phyloP scores from a whole-genome alignment of 306 rosid species.

The Spatholobus suberectus region DNA sequence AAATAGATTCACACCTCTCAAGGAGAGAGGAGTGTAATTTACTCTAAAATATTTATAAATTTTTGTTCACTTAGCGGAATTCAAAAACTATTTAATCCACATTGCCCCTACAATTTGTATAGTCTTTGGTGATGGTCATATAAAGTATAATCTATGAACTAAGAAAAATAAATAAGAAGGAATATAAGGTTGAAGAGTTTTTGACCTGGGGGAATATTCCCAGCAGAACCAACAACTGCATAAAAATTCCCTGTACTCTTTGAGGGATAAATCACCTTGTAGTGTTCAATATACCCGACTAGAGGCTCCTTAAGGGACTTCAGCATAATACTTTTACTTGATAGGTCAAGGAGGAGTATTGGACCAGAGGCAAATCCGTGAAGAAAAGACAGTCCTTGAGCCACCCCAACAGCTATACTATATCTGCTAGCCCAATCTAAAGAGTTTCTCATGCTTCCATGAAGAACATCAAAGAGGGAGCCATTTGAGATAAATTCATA shows the following conservation, averaged over 20 bases:
- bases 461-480: conserved; percentile 72
- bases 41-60: background rate
- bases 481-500: conserved; percentile 78
- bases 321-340: conserved; percentile 80
- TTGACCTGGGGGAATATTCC: conserved; percentile 96
- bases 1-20: no score
- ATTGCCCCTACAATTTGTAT: background rate
- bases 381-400: no score
- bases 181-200: conserved; percentile 18
- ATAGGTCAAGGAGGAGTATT: conserved; percentile 80
- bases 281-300: conserved; percentile 88
- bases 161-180: background rate
- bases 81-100: conserved; percentile 14
- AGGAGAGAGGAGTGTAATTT: no score
- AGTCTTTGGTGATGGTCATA: background rate
- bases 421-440: conserved; percentile 89
- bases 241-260: conserved; percentile 88
- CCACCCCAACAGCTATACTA: no score
- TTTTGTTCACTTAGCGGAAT: background rate
- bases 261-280: conserved; percentile 84
- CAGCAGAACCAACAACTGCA: conserved; percentile 89
- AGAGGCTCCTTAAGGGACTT: conserved; percentile 95
- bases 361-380: conserved; percentile 78
- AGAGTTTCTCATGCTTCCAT: conserved; percentile 52
- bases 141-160: background rate